Evolutionary conservation across 2,329 filamentous ascomycete genomes (phyloP).

Genomic region (Epichloe elymi): DNA sequence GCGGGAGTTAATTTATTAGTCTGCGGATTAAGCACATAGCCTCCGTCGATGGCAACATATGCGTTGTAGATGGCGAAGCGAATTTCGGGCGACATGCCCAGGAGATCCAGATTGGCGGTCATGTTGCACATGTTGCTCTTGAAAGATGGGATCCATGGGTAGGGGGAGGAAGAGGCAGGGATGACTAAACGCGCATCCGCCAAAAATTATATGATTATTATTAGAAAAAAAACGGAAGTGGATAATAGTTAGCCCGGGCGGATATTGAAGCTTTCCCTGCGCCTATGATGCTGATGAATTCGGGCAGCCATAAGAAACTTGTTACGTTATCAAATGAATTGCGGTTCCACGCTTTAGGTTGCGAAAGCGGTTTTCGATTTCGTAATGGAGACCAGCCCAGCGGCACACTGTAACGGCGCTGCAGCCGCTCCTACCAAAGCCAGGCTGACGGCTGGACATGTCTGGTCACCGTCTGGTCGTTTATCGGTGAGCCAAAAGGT

Average conservation of each 20-base stretch:
- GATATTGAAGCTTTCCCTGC: no score
- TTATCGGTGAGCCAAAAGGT: no score
- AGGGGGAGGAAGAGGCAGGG: no score
- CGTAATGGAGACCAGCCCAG: conserved; percentile 25
- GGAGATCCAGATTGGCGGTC: background rate
- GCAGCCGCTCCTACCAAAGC: conserved; percentile 2
- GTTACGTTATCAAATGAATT: conserved; percentile 35
- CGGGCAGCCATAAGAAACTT: no score
- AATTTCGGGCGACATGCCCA: background rate
- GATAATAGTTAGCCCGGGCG: no score
- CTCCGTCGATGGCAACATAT: background rate
- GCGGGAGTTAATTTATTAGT: background rate
- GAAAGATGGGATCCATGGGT: no score
- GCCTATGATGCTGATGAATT: no score
- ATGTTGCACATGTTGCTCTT: background rate
- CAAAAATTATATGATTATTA: no score
- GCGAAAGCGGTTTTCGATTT: conserved; percentile 28
- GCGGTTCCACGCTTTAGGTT: conserved; percentile 16
- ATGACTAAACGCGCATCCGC: no score
- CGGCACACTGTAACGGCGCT: background rate
- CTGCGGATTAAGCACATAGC: background rate
- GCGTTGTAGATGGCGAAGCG: background rate
- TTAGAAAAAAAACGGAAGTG: no score
- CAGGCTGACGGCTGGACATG: background rate
- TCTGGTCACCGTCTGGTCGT: background rate